phyloP scores from a whole-genome alignment of 2,329 filamentous ascomycete species.

The Neofusicoccum ribis region DNA sequence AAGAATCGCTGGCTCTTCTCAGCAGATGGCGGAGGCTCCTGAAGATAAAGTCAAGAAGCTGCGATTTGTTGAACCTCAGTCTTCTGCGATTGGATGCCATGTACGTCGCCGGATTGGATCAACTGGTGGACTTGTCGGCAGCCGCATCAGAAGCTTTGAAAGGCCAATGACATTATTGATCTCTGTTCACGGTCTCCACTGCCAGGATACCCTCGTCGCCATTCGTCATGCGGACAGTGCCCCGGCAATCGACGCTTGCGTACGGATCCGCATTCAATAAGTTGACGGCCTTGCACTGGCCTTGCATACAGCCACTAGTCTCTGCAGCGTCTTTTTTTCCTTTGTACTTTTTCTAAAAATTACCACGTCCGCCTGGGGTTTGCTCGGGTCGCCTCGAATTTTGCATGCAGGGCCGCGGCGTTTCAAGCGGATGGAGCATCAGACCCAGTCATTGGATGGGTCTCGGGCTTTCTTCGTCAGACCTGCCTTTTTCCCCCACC shows the following conservation, averaged over 20 bases:
- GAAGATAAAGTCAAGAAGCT: constrained; percentile 34
- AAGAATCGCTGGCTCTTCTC: constrained; percentile 32
- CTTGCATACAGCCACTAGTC: neutral
- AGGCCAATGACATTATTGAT: constrained; percentile 1
- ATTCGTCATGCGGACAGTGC: neutral
- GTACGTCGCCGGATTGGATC: constrained; percentile 31
- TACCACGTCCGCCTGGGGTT: neutral
- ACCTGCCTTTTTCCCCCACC: neutral
- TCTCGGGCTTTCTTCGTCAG: neutral
- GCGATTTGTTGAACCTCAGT: constrained; percentile 35
- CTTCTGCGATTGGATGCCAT: constrained; percentile 33
- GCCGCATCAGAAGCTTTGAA: constrained; percentile 28
- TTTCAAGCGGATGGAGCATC: neutral
- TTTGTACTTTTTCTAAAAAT: neutral
- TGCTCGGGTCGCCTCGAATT: neutral
- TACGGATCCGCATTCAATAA: too few species aligned
- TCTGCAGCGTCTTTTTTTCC: neutral
- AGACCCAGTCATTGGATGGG: neutral
- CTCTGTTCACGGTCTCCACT: neutral
- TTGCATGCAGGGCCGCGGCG: neutral
- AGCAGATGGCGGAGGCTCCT: constrained; percentile 32
- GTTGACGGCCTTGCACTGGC: neutral
- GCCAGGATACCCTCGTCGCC: neutral
- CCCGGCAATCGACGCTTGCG: neutral
- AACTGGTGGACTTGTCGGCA: constrained; percentile 32